Base-by-base conservation (phyloP, 345 rosid genomes). In the Ceriops decandra region DNA sequence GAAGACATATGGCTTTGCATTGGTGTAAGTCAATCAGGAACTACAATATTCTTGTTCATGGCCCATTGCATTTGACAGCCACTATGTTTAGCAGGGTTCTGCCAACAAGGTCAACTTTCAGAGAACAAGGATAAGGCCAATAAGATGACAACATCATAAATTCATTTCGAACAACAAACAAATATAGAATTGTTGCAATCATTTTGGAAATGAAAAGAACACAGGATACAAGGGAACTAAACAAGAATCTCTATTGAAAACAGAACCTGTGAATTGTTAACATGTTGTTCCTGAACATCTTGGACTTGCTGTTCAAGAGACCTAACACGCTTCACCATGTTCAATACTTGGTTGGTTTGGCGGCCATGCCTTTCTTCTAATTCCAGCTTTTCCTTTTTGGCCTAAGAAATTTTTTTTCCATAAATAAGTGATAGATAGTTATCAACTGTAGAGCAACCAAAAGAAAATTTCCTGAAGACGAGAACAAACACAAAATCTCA, bases 251-350 rank as follows among this genome's bases (percentile, higher is more conserved):
- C 46, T 27, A 27, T 2, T 46, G 5, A 22, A 52, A 22, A 49
- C 66, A 46, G 72, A 54, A 63, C 99, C 99, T 95, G 97, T 52
- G 99, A 87, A 79, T 77, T 83, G 82, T 75, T 87, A 65, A 79
- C 56, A 57, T 88, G 83, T 75, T 85, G 90, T 67, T 95, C 92
- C 49, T 85, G 87, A 76, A 91, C 85, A 70, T 91, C 96, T 59
- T 52, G 81, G 70, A 76, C 83, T 81, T 95, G 90, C 63, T 73
- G 80, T 74, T 91, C 87, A 80, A 89, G 87, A 64, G 42, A 67
- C 72, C 68, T 78, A 60, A 83, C 72, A 75, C 72, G 80, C 70
- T 82, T 84, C 69, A 47, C 66, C 83, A 78, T 71, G 78, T 80
- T 86, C 64, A 67, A 72, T 46, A 88, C 70, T 51, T 77, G 46